phyloP scores from a whole-genome alignment of 164 flowering plant genomes.

The Protea cynaroides region DNA sequence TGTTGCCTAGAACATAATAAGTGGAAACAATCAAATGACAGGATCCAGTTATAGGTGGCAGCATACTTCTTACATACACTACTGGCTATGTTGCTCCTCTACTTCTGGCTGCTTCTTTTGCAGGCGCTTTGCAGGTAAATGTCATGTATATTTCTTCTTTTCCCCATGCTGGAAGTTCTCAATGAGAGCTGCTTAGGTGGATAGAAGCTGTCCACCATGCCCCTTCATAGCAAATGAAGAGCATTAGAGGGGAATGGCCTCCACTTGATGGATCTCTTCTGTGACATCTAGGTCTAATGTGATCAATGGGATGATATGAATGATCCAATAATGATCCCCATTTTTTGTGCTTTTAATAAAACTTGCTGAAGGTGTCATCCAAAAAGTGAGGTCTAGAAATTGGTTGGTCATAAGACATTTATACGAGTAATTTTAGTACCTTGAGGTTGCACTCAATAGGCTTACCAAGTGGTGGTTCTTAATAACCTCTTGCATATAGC shows the following conservation, averaged over 20 bases:
- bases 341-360: too few species aligned
- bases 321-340: not conserved
- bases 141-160: not conserved
- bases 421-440: not conserved
- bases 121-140: slow-evolving; percentile 89
- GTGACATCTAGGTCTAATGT: not conserved
- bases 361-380: not conserved
- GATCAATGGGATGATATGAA: not conserved
- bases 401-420: not conserved
- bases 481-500: not conserved
- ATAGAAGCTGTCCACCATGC: not conserved
- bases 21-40: slow-evolving; percentile 20
- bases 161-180: not conserved
- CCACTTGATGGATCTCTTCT: not conserved
- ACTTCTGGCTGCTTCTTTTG: slow-evolving; percentile 97
- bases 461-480: not conserved
- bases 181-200: not conserved
- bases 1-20: not conserved
- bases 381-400: not conserved
- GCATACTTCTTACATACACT: slow-evolving; percentile 90
- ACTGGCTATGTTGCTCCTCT: slow-evolving; percentile 96
- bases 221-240: not conserved
- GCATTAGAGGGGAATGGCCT: not conserved
- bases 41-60: slow-evolving; percentile 93
- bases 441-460: not conserved